Base-by-base conservation (phyloP, 768 basidiomycete genomes). In the Cystoderma amianthinum region DNA sequence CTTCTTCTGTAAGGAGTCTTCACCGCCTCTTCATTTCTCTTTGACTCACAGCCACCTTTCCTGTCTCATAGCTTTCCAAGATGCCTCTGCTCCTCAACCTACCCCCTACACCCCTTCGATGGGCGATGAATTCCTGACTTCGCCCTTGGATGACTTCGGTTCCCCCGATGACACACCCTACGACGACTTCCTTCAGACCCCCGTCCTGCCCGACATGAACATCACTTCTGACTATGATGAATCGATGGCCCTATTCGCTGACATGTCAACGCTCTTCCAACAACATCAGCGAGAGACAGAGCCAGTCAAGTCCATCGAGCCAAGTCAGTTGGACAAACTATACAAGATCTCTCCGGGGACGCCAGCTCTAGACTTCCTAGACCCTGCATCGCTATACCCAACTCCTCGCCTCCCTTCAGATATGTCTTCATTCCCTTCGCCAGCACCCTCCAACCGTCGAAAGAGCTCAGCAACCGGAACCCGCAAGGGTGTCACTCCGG, bases 401-500 rank as follows among this genome's bases (percentile, higher is more conserved):
- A 9, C 28, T 9, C 28, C 28, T 30, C 28, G 28, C 28, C 15
- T 30, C 10, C 28, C 28, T 30, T 30, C 28, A 30, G 28, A 30
- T 15, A 9, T 9, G 10, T 30, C 28, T 15, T 9, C 9, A 9
- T 30, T 30, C 28, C 28, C 28, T 9, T 30, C 28, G 9, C 28
- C 28, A 9, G 28, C 28, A 9, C 9, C 28, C 28, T 30, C 28
- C 15, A 30, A 15, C 15, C 28, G 28, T 30, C 28, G 28, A 9
- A 30, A 30, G 28, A 30, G 10, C 28, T 9, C 28, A 30, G 28
- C 28, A 9, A 30, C 28, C 10, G 28, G 28, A 30, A 30, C 28
- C 9, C 28, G 80, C 43, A 78, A 74, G 58, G 81, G 83, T 59
- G 64, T 80, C 32, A 75, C 74, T 2, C 81, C 86, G 2, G 74